Conservation (phyloP, 2,329 filamentous ascomycete species). For the Trichoderma sp. region DNA sequence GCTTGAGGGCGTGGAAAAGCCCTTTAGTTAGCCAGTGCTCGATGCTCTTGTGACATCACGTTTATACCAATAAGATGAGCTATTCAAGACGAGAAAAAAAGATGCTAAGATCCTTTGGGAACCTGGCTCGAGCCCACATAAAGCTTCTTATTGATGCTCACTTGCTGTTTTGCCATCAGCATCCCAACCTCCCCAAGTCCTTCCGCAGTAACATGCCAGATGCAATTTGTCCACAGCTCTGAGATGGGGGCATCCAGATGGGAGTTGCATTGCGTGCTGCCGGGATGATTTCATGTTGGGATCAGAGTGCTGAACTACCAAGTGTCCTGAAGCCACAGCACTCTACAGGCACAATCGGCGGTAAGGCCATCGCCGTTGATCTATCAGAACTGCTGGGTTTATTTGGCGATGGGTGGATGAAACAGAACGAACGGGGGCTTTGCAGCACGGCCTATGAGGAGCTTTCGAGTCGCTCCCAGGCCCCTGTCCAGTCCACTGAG, state of each 20-base stretch:
- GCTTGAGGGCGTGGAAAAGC: background rate
- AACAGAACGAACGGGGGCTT: background rate
- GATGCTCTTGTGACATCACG: background rate
- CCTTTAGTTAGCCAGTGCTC: background rate
- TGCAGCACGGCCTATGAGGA: background rate
- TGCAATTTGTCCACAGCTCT: background rate
- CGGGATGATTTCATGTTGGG: background rate
- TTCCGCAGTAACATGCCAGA: background rate
- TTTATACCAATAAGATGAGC: background rate
- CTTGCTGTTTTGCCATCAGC: background rate
- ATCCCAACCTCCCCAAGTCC: too few relatives aligned
- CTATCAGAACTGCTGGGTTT: background rate
- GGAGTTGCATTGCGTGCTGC: background rate
- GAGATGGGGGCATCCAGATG: background rate
- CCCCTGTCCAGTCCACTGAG: background rate
- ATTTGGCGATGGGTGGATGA: background rate
- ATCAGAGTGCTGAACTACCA: background rate
- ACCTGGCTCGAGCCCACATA: too few relatives aligned
- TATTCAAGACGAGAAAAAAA: background rate
- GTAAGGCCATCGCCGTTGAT: background rate
- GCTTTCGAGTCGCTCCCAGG: background rate
- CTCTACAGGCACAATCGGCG: background rate
- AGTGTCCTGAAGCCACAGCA: background rate
- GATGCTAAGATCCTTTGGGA: background rate
- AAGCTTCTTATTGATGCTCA: background rate